Evolutionary conservation across 208 protist genomes (phyloP).

Genomic region (Crithidia sp.): DNA sequence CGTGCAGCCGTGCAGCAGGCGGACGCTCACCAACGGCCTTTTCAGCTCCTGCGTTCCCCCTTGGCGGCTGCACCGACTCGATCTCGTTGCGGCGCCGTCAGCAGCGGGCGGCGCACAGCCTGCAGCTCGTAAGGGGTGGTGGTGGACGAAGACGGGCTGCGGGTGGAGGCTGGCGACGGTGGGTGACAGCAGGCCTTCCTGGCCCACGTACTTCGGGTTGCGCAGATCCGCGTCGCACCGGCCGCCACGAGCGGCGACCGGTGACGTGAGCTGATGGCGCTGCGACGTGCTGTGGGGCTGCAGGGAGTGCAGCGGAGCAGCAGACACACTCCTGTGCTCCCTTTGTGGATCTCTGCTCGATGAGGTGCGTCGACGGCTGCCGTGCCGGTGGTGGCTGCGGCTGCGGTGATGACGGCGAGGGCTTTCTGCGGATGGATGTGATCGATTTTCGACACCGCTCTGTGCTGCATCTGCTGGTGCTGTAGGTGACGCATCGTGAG

Average conservation of each 20-base stretch:
- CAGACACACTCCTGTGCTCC: not conserved
- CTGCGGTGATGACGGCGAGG: constrained; percentile 7
- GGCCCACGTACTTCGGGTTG: not conserved
- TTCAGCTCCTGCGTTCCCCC: not conserved
- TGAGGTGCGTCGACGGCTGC: not conserved
- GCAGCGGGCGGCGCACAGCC: not conserved
- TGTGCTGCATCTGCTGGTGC: too few species aligned
- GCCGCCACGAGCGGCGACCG: too few species aligned
- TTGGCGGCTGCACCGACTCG: not conserved
- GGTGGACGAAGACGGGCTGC: not conserved
- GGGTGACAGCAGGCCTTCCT: constrained; percentile 7
- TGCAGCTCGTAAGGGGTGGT: constrained; percentile 9
- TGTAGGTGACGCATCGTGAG: too few species aligned
- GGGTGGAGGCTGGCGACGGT: constrained; percentile 4
- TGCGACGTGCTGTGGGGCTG: too few species aligned
- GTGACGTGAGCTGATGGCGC: too few species aligned
- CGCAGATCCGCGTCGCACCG: not conserved
- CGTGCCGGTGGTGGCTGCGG: not conserved
- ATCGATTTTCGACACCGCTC: too few species aligned
- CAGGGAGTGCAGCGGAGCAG: too few species aligned
- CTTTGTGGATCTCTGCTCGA: not conserved
- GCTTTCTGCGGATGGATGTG: too few species aligned
- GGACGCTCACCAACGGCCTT: not conserved
- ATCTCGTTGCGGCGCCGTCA: constrained; percentile 5
- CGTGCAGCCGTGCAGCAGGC: not conserved